phyloP scores from a whole-genome alignment of 2,329 filamentous ascomycete species.

The Pseudogymnoascus sp. region DNA sequence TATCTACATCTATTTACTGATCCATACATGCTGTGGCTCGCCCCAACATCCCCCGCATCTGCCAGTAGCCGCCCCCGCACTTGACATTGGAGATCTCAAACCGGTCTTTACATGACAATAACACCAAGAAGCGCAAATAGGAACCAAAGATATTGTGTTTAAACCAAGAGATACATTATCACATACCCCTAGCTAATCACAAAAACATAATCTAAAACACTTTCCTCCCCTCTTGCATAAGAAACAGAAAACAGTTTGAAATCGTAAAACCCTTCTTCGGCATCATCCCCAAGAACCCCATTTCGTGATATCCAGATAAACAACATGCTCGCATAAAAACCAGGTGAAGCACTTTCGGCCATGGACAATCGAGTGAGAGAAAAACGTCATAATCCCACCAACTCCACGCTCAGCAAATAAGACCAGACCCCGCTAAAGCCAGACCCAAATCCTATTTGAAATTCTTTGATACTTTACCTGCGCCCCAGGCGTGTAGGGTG shows the following conservation, averaged over 20 bases:
- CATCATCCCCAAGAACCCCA: slow-evolving; percentile 15
- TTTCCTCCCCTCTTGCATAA: not conserved
- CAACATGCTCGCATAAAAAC: slow-evolving; percentile 25
- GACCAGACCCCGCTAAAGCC: slow-evolving; percentile 33
- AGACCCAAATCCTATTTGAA: slow-evolving; percentile 25
- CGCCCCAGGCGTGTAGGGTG: slow-evolving; percentile 8
- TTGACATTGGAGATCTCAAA: not conserved
- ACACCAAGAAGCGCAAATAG: not conserved
- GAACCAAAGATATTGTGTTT: not conserved
- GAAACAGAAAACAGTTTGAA: slow-evolving; percentile 2
- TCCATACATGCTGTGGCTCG: not conserved
- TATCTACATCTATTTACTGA: not conserved
- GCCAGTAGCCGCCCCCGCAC: slow-evolving; percentile 1
- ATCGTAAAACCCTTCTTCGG: not conserved
- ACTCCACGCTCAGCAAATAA: slow-evolving; percentile 47
- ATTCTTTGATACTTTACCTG: slow-evolving; percentile 28
- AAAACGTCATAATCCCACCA: slow-evolving; percentile 33
- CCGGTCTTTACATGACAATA: not conserved
- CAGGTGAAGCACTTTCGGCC: slow-evolving; percentile 41
- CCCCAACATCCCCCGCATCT: not conserved
- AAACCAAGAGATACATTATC: not conserved
- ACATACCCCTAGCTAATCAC: slow-evolving; percentile 8
- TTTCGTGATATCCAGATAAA: slow-evolving; percentile 20
- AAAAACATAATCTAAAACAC: slow-evolving; percentile 4
- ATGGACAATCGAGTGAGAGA: slow-evolving; percentile 38